Percentiles rank a stretch among this genome's conserved stretches.
phyloP scores from a whole-genome alignment of 495 filamentous ascomycete genomes.

The Penicillium crystallinum region DNA sequence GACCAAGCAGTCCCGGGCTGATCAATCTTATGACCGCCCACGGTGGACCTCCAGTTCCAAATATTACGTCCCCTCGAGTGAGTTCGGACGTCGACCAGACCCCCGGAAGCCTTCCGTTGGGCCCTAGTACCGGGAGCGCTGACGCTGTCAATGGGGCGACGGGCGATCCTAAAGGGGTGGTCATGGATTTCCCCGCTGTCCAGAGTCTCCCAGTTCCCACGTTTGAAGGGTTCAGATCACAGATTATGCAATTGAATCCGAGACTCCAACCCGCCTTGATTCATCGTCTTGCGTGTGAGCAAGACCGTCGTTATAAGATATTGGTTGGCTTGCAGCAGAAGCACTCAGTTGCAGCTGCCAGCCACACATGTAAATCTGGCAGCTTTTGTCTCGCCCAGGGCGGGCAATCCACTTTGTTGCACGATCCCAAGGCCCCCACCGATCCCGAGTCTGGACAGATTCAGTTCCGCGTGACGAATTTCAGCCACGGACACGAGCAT shows the following conservation, averaged over 20 bases:
- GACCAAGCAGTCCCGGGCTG: conserved; percentile 36
- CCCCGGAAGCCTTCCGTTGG: background rate
- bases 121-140: conserved; percentile 22
- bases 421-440: conserved; percentile 42
- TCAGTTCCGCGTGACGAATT: conserved; percentile 45
- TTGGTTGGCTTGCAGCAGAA: conserved; percentile 68
- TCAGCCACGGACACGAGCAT: conserved; percentile 58
- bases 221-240: conserved; percentile 68
- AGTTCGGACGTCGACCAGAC: conserved; percentile 4
- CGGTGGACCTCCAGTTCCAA: conserved; percentile 45
- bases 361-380: conserved; percentile 53
- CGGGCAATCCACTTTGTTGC: conserved; percentile 49
- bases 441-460: conserved; percentile 40
- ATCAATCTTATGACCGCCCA: conserved; percentile 45
- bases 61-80: conserved; percentile 32
- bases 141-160: conserved; percentile 48
- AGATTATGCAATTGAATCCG: conserved; percentile 70
- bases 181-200: conserved; percentile 44
- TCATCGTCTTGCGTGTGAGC: conserved; percentile 78
- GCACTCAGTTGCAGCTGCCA: conserved; percentile 54
- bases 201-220: conserved; percentile 61
- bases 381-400: conserved; percentile 60
- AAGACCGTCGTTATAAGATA: conserved; percentile 72
- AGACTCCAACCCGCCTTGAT: conserved; percentile 62
- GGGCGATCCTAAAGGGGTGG: conserved; percentile 38